These are phyloP conservation scores for Ophiocordyceps camponoti-saundersi DNA, from an alignment of 2,329 filamentous ascomycete genomes.

Conservation along the genomic window DNA sequence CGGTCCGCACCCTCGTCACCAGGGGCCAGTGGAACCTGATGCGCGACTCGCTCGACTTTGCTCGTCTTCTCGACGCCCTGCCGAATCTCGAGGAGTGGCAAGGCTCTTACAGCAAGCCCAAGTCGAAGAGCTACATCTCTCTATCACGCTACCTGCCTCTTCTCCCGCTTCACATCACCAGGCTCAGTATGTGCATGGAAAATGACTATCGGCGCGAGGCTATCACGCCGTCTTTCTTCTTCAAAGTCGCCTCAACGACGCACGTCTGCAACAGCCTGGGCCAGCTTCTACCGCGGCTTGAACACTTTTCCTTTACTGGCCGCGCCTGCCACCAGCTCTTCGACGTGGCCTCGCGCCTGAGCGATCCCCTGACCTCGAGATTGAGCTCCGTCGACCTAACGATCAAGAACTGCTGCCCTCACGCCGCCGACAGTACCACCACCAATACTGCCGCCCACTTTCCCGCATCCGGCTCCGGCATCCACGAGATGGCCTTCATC, in stretches of 20 bases:
- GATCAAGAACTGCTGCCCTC: conserved; percentile 58
- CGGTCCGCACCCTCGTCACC: conserved; percentile 51
- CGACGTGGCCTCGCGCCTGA: conserved; percentile 32
- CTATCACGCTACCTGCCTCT: conserved; percentile 46
- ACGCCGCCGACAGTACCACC: conserved; percentile 17
- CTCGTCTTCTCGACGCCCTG: conserved; percentile 40
- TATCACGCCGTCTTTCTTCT: conserved; percentile 40
- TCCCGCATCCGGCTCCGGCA: conserved; percentile 50
- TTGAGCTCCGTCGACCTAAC: conserved; percentile 54
- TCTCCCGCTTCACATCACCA: conserved; percentile 39
- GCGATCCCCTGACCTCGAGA: conserved; percentile 27
- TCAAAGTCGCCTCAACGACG: conserved; percentile 38
- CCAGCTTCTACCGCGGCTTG: conserved; percentile 39
- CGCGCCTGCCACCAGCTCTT: conserved; percentile 57
- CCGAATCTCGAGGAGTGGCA: conserved; percentile 49
- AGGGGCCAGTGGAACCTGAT: conserved; percentile 67
- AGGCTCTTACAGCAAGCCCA: conserved; percentile 52
- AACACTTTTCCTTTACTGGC: conserved; percentile 56
- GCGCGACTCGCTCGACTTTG: conserved; percentile 44
- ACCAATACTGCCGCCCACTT: conserved; percentile 13
- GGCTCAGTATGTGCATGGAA: conserved; percentile 52
- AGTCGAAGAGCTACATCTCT: conserved; percentile 55
- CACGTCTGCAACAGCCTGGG: conserved; percentile 53
- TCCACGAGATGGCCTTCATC: conserved; percentile 58
- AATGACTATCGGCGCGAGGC: conserved; percentile 53